Evolutionary conservation across 148 eudicot species (phyloP).

Genomic region (Dysphania ambrosioides): DNA sequence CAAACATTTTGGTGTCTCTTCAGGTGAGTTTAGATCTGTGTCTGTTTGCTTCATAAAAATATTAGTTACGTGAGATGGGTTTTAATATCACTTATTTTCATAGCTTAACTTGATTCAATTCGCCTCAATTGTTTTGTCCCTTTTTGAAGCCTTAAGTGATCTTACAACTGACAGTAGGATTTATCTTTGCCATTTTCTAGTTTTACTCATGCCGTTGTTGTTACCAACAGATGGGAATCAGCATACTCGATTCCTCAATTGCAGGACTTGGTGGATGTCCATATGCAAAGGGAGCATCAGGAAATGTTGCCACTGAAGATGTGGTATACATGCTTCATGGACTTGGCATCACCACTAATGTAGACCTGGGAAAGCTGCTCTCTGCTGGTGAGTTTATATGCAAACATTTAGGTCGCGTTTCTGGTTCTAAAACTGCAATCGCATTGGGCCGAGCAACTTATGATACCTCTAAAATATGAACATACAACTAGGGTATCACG

Average conservation of each 20-base stretch:
- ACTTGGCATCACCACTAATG: conserved; percentile 51
- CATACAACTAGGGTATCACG: conserved; percentile 2
- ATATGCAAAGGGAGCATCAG: conserved; percentile 72
- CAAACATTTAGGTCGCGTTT: conserved; percentile 47
- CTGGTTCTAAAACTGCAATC: conserved; percentile 57
- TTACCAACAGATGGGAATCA: conserved; percentile 56
- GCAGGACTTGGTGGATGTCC: conserved; percentile 78
- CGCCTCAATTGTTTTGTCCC: not conserved
- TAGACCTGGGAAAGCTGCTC: conserved; percentile 48
- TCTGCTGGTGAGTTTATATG: conserved; percentile 59
- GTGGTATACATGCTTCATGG: conserved; percentile 76
- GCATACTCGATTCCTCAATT: conserved; percentile 48
- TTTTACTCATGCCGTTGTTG: not conserved
- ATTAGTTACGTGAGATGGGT: too few relatives aligned
- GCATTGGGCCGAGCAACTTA: conserved; percentile 48
- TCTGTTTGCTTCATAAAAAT: not conserved
- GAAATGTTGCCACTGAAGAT: conserved; percentile 71
- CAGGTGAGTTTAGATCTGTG: conserved; percentile 39
- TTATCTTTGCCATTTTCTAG: not conserved
- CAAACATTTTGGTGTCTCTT: conserved; percentile 58
- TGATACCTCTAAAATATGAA: conserved; percentile 40
- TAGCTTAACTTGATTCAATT: too few relatives aligned
- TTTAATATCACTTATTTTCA: not conserved
- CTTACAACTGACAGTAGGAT: too few relatives aligned
- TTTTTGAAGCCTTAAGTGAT: not conserved